Conservation (phyloP, 2,329 filamentous ascomycete genomes). For the Pyrenochaeta sp. region DNA sequence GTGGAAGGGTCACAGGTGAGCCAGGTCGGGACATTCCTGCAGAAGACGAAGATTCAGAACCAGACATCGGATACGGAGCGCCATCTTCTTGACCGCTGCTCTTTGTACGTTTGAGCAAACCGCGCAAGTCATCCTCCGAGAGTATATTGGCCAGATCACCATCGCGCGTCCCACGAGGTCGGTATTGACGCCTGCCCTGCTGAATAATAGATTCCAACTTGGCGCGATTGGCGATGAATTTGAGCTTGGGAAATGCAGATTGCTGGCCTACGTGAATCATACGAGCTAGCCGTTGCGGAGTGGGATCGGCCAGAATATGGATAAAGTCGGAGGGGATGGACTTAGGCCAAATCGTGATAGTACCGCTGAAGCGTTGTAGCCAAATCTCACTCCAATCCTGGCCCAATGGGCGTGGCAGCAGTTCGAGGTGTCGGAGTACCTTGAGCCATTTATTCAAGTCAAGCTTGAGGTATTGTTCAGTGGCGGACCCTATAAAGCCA, state of each 20-base stretch:
- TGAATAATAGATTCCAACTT: conserved; percentile 78
- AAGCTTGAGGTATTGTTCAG: conserved; percentile 94
- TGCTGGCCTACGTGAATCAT: conserved; percentile 94
- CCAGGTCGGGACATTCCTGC: conserved; percentile 33
- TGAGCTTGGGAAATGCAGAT: conserved; percentile 87
- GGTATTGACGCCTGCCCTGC: conserved; percentile 60
- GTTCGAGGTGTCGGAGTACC: conserved; percentile 88
- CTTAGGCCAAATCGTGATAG: conserved; percentile 95
- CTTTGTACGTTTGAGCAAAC: conserved; percentile 47
- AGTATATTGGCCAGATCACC: conserved; percentile 50
- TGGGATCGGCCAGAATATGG: conserved; percentile 86
- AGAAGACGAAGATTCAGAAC: conserved; percentile 43
- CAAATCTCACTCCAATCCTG: conserved; percentile 98
- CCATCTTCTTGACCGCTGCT: conserved; percentile 23
- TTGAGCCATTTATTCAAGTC: conserved; percentile 98
- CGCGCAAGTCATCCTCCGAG: conserved; percentile 57
- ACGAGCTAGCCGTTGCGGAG: conserved; percentile 74
- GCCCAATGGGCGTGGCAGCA: conserved; percentile 86
- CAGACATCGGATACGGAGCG: conserved; percentile 30
- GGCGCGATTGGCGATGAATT: conserved; percentile 88
- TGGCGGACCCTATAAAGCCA: conserved; percentile 89
- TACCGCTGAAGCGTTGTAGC: conserved; percentile 93
- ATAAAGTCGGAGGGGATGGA: conserved; percentile 80
- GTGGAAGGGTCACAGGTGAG: conserved; percentile 37
- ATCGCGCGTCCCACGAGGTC: conserved; percentile 40